Evolutionary conservation across 2,329 filamentous ascomycete species (phyloP).

Genomic region (Juglanconis oblonga): DNA sequence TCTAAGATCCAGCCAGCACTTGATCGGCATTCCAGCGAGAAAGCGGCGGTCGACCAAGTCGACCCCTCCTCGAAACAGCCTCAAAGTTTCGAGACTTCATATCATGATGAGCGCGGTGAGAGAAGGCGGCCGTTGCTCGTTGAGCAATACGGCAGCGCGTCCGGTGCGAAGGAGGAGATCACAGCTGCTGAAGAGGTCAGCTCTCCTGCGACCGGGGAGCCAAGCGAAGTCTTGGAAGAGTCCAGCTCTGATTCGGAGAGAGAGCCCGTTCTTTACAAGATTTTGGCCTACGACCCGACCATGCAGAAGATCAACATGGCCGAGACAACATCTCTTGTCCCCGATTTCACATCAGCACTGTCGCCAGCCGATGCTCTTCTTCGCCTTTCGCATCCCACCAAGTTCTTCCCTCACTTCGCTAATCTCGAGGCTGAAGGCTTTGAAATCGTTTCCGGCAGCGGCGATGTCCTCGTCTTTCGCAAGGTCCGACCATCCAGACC

Average conservation of each 20-base stretch:
- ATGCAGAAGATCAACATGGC: conserved; percentile 56
- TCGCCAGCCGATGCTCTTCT: conserved; percentile 60
- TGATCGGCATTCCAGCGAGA: conserved; percentile 20
- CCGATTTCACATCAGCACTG: conserved; percentile 45
- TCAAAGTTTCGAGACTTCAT: conserved; percentile 47
- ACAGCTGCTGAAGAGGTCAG: not conserved
- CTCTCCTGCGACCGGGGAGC: conserved; percentile 10
- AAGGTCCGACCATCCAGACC: conserved; percentile 41
- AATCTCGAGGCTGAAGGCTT: conserved; percentile 60
- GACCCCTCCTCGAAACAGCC: conserved; percentile 43
- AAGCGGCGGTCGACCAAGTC: conserved; percentile 15
- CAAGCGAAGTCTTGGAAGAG: conserved; percentile 3
- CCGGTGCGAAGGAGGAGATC: conserved; percentile 16
- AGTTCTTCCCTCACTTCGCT: conserved; percentile 63
- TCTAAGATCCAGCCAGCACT: conserved; percentile 24
- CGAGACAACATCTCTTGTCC: conserved; percentile 56
- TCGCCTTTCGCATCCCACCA: conserved; percentile 58
- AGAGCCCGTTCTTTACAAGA: conserved; percentile 51
- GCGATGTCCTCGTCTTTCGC: conserved; percentile 64
- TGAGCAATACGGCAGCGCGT: conserved; percentile 29
- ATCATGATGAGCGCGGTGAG: conserved; percentile 40
- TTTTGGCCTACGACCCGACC: conserved; percentile 62
- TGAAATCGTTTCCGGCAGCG: conserved; percentile 62
- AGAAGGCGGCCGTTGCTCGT: conserved; percentile 33
- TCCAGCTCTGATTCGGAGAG: not conserved